These are phyloP conservation scores for Lasiodiplodia sp. DNA, from an alignment of 2,329 filamentous ascomycete species.

Conservation along the genomic window DNA sequence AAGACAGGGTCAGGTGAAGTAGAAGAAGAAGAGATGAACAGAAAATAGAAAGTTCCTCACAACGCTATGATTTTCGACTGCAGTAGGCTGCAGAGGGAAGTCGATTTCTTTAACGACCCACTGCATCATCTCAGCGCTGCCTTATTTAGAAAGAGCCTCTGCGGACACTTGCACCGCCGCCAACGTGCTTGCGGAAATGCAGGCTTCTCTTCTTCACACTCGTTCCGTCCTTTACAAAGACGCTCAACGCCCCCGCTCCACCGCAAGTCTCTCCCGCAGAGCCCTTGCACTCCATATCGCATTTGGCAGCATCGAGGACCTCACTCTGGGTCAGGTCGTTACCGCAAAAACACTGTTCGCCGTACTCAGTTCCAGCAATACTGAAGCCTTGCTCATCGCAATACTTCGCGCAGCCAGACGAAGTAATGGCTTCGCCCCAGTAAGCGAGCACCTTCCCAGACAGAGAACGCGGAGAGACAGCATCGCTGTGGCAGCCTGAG, in stretches of 20 bases:
- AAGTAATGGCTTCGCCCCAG: slow-evolving; percentile 24
- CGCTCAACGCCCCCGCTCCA: slow-evolving; percentile 12
- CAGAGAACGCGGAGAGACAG: slow-evolving; percentile 20
- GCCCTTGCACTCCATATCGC: slow-evolving; percentile 29
- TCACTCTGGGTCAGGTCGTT: slow-evolving; percentile 31
- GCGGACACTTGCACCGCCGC: slow-evolving; percentile 15
- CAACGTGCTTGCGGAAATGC: slow-evolving; percentile 22
- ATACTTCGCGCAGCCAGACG: slow-evolving; percentile 38
- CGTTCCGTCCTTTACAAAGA: slow-evolving; percentile 26
- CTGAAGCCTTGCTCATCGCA: slow-evolving; percentile 42
- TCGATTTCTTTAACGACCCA: too few relatives aligned
- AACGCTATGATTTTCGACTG: not conserved
- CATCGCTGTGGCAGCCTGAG: slow-evolving; percentile 26
- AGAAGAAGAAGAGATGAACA: not conserved
- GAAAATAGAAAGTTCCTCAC: not conserved
- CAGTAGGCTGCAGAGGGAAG: too few relatives aligned
- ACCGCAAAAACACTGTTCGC: slow-evolving; percentile 34
- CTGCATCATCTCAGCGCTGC: not conserved
- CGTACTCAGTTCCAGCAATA: slow-evolving; percentile 42
- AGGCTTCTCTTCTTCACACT: slow-evolving; percentile 8
- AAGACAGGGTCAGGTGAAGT: too few relatives aligned
- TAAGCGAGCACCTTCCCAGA: slow-evolving; percentile 21
- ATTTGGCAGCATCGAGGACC: slow-evolving; percentile 15
- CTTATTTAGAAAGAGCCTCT: not conserved
- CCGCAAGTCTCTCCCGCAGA: slow-evolving; percentile 21